Conservation (phyloP, 108 stramenopile species). For the Pseudonitzschia multiseries region DNA sequence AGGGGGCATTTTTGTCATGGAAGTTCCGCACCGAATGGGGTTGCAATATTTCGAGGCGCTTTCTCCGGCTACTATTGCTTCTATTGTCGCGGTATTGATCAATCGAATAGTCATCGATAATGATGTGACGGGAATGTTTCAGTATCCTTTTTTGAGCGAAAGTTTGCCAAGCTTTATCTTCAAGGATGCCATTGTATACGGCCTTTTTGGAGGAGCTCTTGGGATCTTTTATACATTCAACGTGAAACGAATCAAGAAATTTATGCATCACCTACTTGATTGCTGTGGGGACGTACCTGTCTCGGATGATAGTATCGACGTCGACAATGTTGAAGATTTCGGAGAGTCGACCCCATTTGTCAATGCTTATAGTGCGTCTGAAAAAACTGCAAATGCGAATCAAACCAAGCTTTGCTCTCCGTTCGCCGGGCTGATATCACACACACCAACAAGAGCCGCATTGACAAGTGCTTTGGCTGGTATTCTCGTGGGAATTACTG, state of each 20-base stretch:
- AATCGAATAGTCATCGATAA: constrained; percentile 53
- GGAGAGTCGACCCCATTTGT: constrained; percentile 24
- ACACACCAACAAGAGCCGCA: constrained; percentile 45
- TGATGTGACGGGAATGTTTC: constrained; percentile 57
- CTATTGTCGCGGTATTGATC: constrained; percentile 56
- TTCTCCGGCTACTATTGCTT: constrained; percentile 54
- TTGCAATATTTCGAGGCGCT: constrained; percentile 68
- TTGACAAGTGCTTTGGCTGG: constrained; percentile 47
- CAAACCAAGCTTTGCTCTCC: background rate
- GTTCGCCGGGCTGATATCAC: constrained; percentile 25
- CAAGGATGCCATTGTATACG: constrained; percentile 52
- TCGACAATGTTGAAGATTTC: background rate
- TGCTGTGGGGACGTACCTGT: constrained; percentile 7
- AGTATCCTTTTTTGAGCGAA: constrained; percentile 49
- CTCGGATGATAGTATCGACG: background rate
- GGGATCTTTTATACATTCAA: constrained; percentile 42
- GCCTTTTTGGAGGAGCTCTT: constrained; percentile 48
- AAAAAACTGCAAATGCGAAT: background rate
- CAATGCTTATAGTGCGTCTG: background rate
- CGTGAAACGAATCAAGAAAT: constrained; percentile 34
- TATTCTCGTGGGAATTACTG: constrained; percentile 40
- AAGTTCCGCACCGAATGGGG: constrained; percentile 68
- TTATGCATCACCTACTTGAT: constrained; percentile 42
- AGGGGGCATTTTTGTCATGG: constrained; percentile 62
- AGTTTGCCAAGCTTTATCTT: constrained; percentile 52